Conservation (phyloP, 2,329 filamentous ascomycete species). For the Graphilbum ipis-grandicollis region DNA sequence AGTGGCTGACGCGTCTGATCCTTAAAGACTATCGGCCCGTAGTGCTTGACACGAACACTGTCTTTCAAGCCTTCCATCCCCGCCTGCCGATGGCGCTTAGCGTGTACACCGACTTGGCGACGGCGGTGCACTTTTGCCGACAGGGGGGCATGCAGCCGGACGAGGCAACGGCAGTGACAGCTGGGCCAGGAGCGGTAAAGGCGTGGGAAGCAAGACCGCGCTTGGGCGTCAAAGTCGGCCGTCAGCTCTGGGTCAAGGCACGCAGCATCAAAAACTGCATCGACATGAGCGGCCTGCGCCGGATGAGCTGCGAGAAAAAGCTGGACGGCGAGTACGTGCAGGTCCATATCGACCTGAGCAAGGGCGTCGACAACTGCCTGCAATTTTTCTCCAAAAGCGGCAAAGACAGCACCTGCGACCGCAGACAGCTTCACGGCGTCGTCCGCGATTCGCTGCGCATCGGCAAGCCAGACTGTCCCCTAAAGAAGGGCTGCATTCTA, state of each 20-base stretch:
- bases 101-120: slow-evolving; percentile 50
- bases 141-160: not conserved
- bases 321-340: slow-evolving; percentile 86
- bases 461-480: slow-evolving; percentile 34
- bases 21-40: slow-evolving; percentile 61
- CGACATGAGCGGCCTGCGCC: slow-evolving; percentile 35
- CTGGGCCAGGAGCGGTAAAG: not conserved
- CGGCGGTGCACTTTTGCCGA: slow-evolving; percentile 24
- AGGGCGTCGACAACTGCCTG: slow-evolving; percentile 31
- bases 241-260: slow-evolving; percentile 46
- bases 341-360: slow-evolving; percentile 57
- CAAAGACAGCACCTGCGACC: slow-evolving; percentile 69
- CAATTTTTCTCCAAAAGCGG: slow-evolving; percentile 87
- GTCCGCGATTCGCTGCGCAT: slow-evolving; percentile 50
- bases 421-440: slow-evolving; percentile 37
- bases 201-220: slow-evolving; percentile 20
- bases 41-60: slow-evolving; percentile 34
- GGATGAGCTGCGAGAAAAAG: slow-evolving; percentile 63
- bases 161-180: too few relatives aligned
- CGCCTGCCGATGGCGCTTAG: slow-evolving; percentile 52
- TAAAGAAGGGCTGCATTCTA: slow-evolving; percentile 54
- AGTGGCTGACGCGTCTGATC: slow-evolving; percentile 73
- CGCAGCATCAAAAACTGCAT: slow-evolving; percentile 60
- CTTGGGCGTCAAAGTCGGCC: slow-evolving; percentile 45
- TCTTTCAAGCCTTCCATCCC: slow-evolving; percentile 48